Evolutionary conservation across 805 yeast genomes (phyloP).

Genomic region (Jamesozyma jinghongensis): DNA sequence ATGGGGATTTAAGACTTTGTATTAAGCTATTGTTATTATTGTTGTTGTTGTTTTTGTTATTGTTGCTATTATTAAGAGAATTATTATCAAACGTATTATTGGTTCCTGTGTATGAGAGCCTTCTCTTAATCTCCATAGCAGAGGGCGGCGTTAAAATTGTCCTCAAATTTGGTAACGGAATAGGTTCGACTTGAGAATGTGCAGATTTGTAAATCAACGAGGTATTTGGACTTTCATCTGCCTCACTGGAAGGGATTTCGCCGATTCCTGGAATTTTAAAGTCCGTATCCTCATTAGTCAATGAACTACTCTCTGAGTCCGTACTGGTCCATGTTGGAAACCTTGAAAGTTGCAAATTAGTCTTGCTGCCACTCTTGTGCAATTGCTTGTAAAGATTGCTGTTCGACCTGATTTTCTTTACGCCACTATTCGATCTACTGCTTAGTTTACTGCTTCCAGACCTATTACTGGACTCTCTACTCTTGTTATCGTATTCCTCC

Average conservation of each 20-base stretch:
- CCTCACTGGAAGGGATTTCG: neutral
- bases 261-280: neutral
- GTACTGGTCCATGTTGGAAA: slow-evolving; percentile 9
- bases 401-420: neutral
- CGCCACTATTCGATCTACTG: neutral
- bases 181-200: slow-evolving; percentile 32
- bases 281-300: neutral
- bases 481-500: slow-evolving; percentile 4
- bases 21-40: neutral
- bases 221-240: slow-evolving; percentile 5
- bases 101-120: slow-evolving; percentile 5
- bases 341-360: slow-evolving; percentile 4
- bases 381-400: slow-evolving; percentile 2
- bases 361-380: neutral
- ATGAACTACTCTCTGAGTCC: slow-evolving; percentile 3
- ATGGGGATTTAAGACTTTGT: neutral
- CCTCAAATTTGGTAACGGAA: slow-evolving; percentile 27
- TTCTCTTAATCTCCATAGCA: slow-evolving; percentile 12
- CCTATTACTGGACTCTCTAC: neutral
- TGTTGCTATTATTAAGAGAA: neutral
- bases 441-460: neutral
- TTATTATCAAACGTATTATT: neutral
- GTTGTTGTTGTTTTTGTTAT: neutral
- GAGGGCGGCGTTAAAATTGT: slow-evolving; percentile 12
- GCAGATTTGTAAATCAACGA: slow-evolving; percentile 20